Conservation (phyloP, 306 rosid genomes). For the Parietaria judaica region DNA sequence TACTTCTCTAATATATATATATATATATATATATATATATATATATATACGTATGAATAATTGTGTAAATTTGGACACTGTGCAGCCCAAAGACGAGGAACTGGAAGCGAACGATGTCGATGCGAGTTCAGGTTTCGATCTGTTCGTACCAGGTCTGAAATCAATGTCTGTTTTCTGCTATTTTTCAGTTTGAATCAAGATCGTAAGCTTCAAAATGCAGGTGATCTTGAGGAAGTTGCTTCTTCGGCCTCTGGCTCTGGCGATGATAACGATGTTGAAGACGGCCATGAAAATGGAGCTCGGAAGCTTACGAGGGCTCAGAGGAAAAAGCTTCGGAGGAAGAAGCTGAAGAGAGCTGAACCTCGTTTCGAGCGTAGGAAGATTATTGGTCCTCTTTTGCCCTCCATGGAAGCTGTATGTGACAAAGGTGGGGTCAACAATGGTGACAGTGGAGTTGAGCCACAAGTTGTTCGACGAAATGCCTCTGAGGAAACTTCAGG, state of each 20-base stretch:
- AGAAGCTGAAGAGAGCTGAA: conserved; percentile 48
- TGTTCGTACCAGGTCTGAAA: conserved; percentile 23
- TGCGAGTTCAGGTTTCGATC: conserved; percentile 32
- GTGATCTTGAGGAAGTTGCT: conserved; percentile 17
- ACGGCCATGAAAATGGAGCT: conserved; percentile 18
- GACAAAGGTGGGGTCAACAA: background rate
- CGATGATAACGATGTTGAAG: conserved; percentile 5
- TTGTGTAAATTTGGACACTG: background rate
- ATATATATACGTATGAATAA: background rate
- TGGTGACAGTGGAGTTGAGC: background rate
- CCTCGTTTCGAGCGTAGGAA: conserved; percentile 31
- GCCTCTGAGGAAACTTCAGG: conserved; percentile 7
- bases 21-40: background rate
- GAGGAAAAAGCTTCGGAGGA: conserved; percentile 53
- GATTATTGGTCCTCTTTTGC: conserved; percentile 54
- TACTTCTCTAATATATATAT: background rate
- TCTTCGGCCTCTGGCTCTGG: conserved; percentile 23
- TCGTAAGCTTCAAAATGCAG: background rate
- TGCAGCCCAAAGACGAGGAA: conserved; percentile 20
- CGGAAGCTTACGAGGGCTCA: conserved; percentile 57
- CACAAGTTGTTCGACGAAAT: conserved; percentile 30
- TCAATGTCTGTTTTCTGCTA: background rate
- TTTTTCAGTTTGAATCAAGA: background rate
- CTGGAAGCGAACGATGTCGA: conserved; percentile 9
- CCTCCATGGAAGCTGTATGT: background rate